Percentiles rank a stretch among this genome's conserved stretches.
Evolutionary conservation across 2,329 filamentous ascomycete species (phyloP).

Genomic region (Penicillium verrucosum): DNA sequence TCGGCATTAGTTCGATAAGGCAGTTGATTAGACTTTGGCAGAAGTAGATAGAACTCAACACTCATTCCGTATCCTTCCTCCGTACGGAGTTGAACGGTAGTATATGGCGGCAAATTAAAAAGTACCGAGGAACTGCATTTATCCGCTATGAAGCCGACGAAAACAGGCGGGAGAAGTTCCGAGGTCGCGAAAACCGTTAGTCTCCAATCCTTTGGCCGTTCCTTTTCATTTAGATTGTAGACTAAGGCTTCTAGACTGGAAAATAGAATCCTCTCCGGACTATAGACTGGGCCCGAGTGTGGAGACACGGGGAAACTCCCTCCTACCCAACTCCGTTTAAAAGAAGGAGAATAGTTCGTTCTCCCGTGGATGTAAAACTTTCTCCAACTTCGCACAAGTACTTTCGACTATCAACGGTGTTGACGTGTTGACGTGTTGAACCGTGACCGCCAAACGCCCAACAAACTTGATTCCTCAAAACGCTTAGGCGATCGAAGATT

Average conservation of each 20-base stretch:
- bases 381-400: not conserved
- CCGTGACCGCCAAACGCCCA: conserved; percentile 8
- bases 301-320: conserved; percentile 5
- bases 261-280: conserved; percentile 3
- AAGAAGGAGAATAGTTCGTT: not conserved
- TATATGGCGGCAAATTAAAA: not conserved
- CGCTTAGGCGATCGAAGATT: not conserved
- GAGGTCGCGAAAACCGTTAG: not conserved
- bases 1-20: not conserved
- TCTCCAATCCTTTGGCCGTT: not conserved
- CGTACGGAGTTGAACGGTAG: not conserved
- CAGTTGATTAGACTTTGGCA: not conserved
- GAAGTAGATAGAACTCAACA: not conserved
- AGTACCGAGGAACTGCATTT: conserved; percentile 6
- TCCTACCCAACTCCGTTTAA: not conserved
- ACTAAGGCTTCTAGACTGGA: conserved; percentile 1
- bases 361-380: not conserved
- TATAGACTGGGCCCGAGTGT: conserved; percentile 2
- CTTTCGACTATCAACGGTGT: conserved; percentile 1
- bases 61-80: no score
- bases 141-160: not conserved
- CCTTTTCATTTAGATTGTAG: not conserved
- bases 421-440: conserved; percentile 16
- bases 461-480: not conserved
- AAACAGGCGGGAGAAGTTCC: not conserved